Evolutionary conservation across 768 basidiomycete species (phyloP), one percentile per base, ranked within the genome.

Genomic region (Daedalea quercina): DNA sequence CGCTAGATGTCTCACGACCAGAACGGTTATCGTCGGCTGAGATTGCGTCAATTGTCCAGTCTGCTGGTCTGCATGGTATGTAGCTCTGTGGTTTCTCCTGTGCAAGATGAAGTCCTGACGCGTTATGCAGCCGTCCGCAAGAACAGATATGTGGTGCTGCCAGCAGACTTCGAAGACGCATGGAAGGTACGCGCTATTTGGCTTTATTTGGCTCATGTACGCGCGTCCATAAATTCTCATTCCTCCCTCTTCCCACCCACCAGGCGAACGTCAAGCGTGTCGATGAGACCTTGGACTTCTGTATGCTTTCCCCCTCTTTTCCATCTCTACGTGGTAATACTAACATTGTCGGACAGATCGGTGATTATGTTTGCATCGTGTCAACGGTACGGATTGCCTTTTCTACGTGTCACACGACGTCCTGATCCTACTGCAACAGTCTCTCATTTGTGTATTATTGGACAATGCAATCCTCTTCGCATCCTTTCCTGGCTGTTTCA

Each of bases 251-350:
- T 47, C 49, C 42, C 46, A 35, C 48, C 54, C 59, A 67, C 53
- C 75, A 96, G 94, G 87, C 93, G 87, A 90, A 86, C 31, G 92
- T 98, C 82, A 98, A 97, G 77, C 81, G 90, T 62, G 81, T 82
- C 40, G 92, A 98, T 74, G 95, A 98, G 64, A 97, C 93, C 25
- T 89, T 90, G 71, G 95, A 96, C 58, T 99, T 99, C 70, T 99
- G 94, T 87, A 62, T 58, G 76, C 67, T 24, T 37, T n/a, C 41
- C 22, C 26, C 8, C 22, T 26, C 31, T 35, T n/a, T 47, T 28
- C 7, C 9, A 48, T 41, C 15, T 13, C 31, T 35, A 23, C 44
- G 25, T 44, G 47, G 22, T n/a, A n/a, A n/a, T n/a, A n/a, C 50
- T 13, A 19, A 44, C 40, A 12, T 19, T 55, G 57, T 22, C 13